phyloP scores from a whole-genome alignment of 495 filamentous ascomycete genomes.

The Lindgomyces ingoldianus region DNA sequence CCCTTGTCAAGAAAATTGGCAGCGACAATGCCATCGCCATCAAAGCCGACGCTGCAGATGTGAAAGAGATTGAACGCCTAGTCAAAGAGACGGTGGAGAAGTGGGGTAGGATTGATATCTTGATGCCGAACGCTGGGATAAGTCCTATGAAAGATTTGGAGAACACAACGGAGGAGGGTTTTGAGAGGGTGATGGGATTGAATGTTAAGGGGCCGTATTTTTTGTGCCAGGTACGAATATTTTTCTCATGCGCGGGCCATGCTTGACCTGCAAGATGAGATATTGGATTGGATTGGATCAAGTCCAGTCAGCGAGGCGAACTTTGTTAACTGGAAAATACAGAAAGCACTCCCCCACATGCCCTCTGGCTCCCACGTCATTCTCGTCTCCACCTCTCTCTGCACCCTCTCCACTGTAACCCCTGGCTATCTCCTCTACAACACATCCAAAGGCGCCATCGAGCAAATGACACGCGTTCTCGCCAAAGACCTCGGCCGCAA shows the following conservation, averaged over 20 bases:
- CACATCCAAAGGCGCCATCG: constrained; percentile 67
- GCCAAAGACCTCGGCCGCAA: constrained; percentile 65
- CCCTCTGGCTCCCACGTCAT: constrained; percentile 57
- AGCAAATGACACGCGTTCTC: constrained; percentile 66
- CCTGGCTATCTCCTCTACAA: constrained; percentile 64
- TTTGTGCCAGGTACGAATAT: constrained; percentile 55
- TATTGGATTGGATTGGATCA: no score
- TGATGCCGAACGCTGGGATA: constrained; percentile 63
- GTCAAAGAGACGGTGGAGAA: constrained; percentile 50
- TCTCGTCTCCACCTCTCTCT: constrained; percentile 60
- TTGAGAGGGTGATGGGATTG: constrained; percentile 55
- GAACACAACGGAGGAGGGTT: constrained; percentile 60
- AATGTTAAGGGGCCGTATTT: constrained; percentile 74
- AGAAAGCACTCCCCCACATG: constrained; percentile 68
- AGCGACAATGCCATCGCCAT: constrained; percentile 55
- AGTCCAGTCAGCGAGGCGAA: no score
- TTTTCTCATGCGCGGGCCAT: no score
- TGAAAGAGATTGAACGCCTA: constrained; percentile 48
- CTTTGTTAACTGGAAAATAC: no score
- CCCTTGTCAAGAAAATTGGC: constrained; percentile 57
- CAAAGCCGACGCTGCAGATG: constrained; percentile 52
- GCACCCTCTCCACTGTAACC: constrained; percentile 49
- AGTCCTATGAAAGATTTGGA: constrained; percentile 58
- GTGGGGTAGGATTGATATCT: constrained; percentile 61
- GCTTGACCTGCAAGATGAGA: no score